phyloP scores from a whole-genome alignment of 1,139 yeast genomes.

The Trichomonascaceae sp. region DNA sequence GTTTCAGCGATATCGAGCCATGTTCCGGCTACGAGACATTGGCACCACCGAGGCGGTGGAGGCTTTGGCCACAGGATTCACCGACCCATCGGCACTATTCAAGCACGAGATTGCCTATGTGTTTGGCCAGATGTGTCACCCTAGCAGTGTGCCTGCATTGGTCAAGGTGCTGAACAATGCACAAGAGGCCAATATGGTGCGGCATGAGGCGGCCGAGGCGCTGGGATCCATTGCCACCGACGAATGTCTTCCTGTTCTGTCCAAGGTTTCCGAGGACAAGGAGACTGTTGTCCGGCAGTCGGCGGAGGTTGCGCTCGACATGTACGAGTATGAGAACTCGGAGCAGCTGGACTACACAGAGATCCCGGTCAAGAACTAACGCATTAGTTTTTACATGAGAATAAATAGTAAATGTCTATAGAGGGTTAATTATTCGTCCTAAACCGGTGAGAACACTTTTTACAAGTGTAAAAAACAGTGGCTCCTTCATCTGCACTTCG shows the following conservation, averaged over 20 bases:
- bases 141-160: slow-evolving; percentile 81
- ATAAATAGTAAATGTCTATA: background rate
- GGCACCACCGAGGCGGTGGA: slow-evolving; percentile 87
- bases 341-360: slow-evolving; percentile 70
- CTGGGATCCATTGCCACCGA: slow-evolving; percentile 96
- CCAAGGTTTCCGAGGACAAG: slow-evolving; percentile 63
- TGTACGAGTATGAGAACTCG: slow-evolving; percentile 93
- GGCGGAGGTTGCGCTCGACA: slow-evolving; percentile 92
- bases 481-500: slow-evolving; percentile 98
- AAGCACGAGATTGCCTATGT: slow-evolving; percentile 98
- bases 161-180: slow-evolving; percentile 66
- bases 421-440: slow-evolving; percentile 57
- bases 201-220: slow-evolving; percentile 99
- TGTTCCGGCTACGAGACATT: slow-evolving; percentile 93
- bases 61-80: slow-evolving; percentile 84
- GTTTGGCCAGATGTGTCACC: slow-evolving; percentile 92
- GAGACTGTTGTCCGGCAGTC: slow-evolving; percentile 91
- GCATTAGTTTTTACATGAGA: slow-evolving; percentile 2
- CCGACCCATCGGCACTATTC: slow-evolving; percentile 83
- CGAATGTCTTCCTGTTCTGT: slow-evolving; percentile 80
- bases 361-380: slow-evolving; percentile 5
- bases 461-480: slow-evolving; percentile 72
- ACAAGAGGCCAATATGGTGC: slow-evolving; percentile 90
- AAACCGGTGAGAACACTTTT: slow-evolving; percentile 81
- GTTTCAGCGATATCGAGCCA: slow-evolving; percentile 93